Conservation (phyloP, 768 basidiomycete species). For the Leccinum rimulosum region DNA sequence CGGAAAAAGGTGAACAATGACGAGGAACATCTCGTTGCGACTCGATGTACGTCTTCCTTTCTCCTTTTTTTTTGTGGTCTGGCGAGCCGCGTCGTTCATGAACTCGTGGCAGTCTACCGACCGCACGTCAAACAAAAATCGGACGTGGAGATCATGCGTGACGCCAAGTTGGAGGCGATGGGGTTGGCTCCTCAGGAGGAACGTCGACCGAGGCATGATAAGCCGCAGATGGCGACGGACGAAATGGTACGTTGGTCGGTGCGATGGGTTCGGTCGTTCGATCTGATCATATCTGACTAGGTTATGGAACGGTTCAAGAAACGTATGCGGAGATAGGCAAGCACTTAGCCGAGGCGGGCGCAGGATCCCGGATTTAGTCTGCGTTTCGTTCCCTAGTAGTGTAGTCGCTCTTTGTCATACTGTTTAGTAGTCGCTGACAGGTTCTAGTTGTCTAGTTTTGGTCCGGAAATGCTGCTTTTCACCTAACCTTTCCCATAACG, state of each 20-base stretch:
- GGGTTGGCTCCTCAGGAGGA: conserved; percentile 55
- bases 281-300: conserved; percentile 37
- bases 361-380: no score
- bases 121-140: conserved; percentile 82
- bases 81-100: background rate
- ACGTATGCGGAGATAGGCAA: conserved; percentile 71
- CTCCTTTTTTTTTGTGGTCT: background rate
- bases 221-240: conserved; percentile 85
- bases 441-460: no score
- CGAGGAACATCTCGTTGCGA: conserved; percentile 81
- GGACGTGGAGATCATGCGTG: conserved; percentile 82
- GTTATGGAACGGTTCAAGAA: conserved; percentile 99
- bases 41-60: conserved; percentile 65
- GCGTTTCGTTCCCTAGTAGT: no score
- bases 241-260: conserved; percentile 59
- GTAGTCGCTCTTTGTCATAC: no score
- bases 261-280: background rate
- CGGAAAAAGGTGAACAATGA: conserved; percentile 54
- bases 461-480: no score
- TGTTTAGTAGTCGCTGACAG: no score
- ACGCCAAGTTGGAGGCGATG: conserved; percentile 86
- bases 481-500: no score
- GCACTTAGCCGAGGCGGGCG: background rate
- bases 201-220: conserved; percentile 44
- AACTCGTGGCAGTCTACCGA: conserved; percentile 62